Percentiles rank a stretch among this genome's conserved stretches.
Conservation (phyloP, 371 early-diverging fungal genomes). For the Saksenaea vasiformis region DNA sequence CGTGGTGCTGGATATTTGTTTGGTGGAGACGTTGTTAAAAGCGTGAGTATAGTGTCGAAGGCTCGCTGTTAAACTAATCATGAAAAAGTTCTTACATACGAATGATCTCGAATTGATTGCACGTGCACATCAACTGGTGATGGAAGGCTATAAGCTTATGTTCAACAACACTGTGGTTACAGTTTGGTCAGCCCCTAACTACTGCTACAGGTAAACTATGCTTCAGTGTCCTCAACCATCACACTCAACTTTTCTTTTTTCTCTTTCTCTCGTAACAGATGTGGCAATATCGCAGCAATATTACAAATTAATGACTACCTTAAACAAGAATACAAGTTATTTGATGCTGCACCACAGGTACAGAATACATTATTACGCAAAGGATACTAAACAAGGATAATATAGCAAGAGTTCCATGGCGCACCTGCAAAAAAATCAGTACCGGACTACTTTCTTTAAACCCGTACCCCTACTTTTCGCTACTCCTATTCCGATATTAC, state of each 20-base stretch:
- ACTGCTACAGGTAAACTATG: slow-evolving; percentile 83
- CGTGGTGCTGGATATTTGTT: slow-evolving; percentile 99
- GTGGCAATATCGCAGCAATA: slow-evolving; percentile 99
- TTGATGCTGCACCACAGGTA: slow-evolving; percentile 84
- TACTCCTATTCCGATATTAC: neutral
- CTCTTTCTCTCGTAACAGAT: slow-evolving; percentile 61
- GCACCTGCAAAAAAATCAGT: slow-evolving; percentile 77
- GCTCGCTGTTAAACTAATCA: neutral
- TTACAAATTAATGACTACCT: slow-evolving; percentile 95
- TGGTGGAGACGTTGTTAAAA: slow-evolving; percentile 89
- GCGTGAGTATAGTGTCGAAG: slow-evolving; percentile 45
- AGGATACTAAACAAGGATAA: neutral
- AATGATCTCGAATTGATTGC: slow-evolving; percentile 95
- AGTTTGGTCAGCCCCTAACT: slow-evolving; percentile 99
- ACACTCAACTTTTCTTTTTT: slow-evolving; percentile 2
- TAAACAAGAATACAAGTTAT: slow-evolving; percentile 80
- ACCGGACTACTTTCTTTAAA: slow-evolving; percentile 92
- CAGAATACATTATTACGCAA: slow-evolving; percentile 11
- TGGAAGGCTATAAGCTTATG: slow-evolving; percentile 97
- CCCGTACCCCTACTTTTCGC: neutral
- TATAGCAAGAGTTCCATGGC: slow-evolving; percentile 75
- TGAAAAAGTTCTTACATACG: slow-evolving; percentile 75
- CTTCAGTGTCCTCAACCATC: neutral
- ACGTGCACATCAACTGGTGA: slow-evolving; percentile 98
- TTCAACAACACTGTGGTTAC: slow-evolving; percentile 97